phyloP scores from a whole-genome alignment of 2,329 filamentous ascomycete genomes.

The Xylaria sp. region DNA sequence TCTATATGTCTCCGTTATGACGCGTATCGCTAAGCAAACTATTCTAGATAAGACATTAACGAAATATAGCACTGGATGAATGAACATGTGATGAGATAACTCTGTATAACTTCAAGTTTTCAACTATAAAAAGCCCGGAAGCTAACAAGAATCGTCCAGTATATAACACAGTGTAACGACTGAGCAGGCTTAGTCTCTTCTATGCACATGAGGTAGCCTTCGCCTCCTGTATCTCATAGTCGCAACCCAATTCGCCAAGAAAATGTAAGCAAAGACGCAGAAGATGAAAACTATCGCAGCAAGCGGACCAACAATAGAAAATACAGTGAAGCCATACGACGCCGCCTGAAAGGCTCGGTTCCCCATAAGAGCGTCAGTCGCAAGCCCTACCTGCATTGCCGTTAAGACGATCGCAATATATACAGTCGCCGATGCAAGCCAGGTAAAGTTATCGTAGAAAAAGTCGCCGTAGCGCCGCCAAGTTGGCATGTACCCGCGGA shows the following conservation, averaged over 20 bases:
- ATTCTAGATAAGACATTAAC: no score
- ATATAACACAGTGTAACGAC: no score
- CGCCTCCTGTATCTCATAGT: neutral
- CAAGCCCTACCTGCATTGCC: constrained; percentile 62
- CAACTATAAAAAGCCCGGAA: no score
- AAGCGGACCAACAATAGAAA: constrained; percentile 58
- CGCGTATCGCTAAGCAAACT: no score
- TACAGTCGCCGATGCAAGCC: constrained; percentile 54
- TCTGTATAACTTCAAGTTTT: no score
- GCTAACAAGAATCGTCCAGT: no score
- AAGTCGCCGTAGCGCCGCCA: constrained; percentile 52
- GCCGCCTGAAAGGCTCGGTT: constrained; percentile 56
- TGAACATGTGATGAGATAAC: no score
- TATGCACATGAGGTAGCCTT: neutral
- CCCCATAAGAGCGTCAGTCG: constrained; percentile 49
- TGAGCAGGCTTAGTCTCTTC: neutral
- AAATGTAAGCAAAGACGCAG: neutral
- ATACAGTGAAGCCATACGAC: constrained; percentile 61
- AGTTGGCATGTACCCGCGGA: neutral
- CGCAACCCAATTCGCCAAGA: neutral
- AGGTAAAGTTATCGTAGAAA: constrained; percentile 56
- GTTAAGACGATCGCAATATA: constrained; percentile 60
- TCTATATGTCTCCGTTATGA: no score
- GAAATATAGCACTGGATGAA: no score
- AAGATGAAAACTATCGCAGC: constrained; percentile 42